Conservation (phyloP, 441 rosid genomes). For the Theobroma grandiflorum region DNA sequence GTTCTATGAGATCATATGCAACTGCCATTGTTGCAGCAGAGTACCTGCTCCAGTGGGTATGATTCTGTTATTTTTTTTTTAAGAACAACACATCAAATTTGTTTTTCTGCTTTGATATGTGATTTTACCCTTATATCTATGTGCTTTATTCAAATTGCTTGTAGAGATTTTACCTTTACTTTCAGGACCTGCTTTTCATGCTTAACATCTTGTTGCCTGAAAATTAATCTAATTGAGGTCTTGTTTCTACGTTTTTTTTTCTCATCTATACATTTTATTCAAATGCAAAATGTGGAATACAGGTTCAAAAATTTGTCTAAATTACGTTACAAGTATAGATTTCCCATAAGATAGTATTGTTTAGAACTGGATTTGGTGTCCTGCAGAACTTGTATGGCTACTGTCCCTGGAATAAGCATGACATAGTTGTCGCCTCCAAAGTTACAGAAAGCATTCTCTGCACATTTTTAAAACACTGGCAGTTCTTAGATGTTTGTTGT, state of each 20-base stretch:
- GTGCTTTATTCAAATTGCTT: constrained; percentile 1
- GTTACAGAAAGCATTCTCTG: background rate
- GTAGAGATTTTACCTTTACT: constrained; percentile 5
- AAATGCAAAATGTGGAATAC: background rate
- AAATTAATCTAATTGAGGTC: background rate
- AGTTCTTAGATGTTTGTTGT: background rate
- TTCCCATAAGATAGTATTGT: constrained; percentile 6
- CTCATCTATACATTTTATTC: background rate
- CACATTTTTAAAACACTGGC: background rate
- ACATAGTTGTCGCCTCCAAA: background rate
- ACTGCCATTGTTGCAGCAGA: constrained; percentile 91
- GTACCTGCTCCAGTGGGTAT: constrained; percentile 91
- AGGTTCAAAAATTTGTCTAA: background rate
- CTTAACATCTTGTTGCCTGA: background rate
- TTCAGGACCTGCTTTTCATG: constrained; percentile 14
- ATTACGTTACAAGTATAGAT: background rate
- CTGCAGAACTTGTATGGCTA: background rate
- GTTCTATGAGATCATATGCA: constrained; percentile 84
- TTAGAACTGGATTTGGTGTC: background rate
- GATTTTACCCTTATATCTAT: background rate
- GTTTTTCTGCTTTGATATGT: background rate
- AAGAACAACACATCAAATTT: background rate
- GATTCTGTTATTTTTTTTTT: constrained; percentile 17
- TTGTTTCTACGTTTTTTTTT: background rate
- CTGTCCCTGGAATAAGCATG: background rate